Conservation (phyloP, 208 protist species). For the Wallacemonas rigidus region DNA sequence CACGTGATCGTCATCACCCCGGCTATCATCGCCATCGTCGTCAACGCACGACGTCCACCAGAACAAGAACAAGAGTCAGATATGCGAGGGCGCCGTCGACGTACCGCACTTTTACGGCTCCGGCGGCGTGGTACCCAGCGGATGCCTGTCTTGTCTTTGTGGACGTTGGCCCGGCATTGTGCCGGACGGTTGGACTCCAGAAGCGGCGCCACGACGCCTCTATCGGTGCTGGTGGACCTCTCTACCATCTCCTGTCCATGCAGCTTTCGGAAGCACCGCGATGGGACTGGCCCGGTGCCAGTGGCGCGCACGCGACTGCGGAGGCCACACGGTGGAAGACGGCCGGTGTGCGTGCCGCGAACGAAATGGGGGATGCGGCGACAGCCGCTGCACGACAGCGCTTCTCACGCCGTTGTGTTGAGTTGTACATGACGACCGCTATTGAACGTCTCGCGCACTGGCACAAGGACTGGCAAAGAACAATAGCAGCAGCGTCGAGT, state of each 20-base stretch:
- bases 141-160: conserved; percentile 61
- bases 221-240: conserved; percentile 38
- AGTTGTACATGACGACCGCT: conserved; percentile 1
- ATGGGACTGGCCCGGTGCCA: conserved; percentile 30
- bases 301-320: background rate
- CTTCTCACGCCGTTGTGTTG: conserved; percentile 6
- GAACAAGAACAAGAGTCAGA: no score
- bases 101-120: background rate
- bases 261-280: conserved; percentile 47
- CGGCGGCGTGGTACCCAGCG: conserved; percentile 43
- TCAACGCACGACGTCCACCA: background rate
- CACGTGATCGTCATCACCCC: background rate
- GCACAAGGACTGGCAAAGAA: background rate
- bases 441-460: background rate
- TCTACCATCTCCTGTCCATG: conserved; percentile 64
- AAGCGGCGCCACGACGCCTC: conserved; percentile 28
- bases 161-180: conserved; percentile 46
- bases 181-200: conserved; percentile 33
- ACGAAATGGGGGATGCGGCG: conserved; percentile 26
- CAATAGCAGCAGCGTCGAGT: background rate
- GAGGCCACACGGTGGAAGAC: no score
- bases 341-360: background rate
- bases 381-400: conserved; percentile 13
- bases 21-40: background rate
- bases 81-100: background rate